A percentile compares a stretch with the other conserved stretches of the same genome.
phyloP scores from a whole-genome alignment of 352 stramenopile species.

The Phytophthora megakarya region DNA sequence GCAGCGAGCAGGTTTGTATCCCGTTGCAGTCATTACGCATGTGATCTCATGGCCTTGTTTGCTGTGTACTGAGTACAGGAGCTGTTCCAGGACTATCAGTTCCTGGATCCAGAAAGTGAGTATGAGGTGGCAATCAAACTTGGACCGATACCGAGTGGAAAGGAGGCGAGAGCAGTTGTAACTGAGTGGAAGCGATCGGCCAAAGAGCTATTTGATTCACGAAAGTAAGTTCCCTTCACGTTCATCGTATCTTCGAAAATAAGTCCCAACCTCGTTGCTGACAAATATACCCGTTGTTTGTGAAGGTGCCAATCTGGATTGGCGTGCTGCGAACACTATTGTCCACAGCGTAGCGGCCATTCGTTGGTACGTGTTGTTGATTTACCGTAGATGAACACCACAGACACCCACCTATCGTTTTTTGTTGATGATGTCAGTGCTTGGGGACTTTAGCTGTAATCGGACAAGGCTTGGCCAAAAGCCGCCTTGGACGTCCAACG shows the following conservation, averaged over 20 bases:
- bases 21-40: no score
- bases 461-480: constrained; percentile 65
- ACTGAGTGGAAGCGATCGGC: constrained; percentile 62
- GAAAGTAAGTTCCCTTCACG: constrained; percentile 36
- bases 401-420: constrained; percentile 8
- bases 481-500: constrained; percentile 57
- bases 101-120: constrained; percentile 71
- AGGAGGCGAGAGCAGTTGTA: constrained; percentile 55
- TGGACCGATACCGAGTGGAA: constrained; percentile 48
- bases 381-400: not conserved
- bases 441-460: constrained; percentile 65
- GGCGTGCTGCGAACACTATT: constrained; percentile 61
- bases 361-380: constrained; percentile 54
- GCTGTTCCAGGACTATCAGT: constrained; percentile 87
- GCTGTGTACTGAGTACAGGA: constrained; percentile 43
- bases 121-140: constrained; percentile 83
- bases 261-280: not conserved
- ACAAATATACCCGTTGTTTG: constrained; percentile 2
- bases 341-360: constrained; percentile 64
- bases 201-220: constrained; percentile 59
- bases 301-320: constrained; percentile 58
- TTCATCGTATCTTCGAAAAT: not conserved
- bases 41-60: constrained; percentile 5
- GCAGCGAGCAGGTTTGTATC: constrained; percentile 61
- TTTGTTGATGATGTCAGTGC: constrained; percentile 46